Conservation (phyloP, 768 basidiomycete species). For the Suillus americanus region DNA sequence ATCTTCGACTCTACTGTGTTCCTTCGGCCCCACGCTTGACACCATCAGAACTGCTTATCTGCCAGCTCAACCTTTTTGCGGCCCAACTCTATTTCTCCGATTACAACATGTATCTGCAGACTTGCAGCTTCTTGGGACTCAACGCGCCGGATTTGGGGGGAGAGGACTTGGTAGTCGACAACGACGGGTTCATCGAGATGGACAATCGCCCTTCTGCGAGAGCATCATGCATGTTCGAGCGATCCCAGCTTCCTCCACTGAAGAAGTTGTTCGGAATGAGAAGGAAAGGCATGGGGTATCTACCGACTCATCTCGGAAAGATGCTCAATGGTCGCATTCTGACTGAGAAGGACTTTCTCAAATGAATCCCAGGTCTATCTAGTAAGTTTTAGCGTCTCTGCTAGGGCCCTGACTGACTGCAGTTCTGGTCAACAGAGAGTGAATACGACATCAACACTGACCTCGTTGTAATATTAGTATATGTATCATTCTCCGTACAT, state of each 20-base stretch:
- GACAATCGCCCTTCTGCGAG: conserved; percentile 13
- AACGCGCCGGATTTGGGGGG: conserved; percentile 17
- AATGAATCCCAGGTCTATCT: background rate
- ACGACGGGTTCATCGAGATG: conserved; percentile 24
- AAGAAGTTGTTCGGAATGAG: conserved; percentile 35
- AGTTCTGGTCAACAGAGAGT: background rate
- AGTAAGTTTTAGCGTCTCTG: background rate
- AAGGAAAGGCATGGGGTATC: conserved; percentile 39
- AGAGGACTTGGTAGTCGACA: conserved; percentile 10
- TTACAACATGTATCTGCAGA: conserved; percentile 24
- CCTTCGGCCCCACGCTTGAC: conserved; percentile 10
- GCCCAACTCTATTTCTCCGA: conserved; percentile 33
- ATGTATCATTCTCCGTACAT: background rate
- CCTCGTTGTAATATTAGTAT: background rate
- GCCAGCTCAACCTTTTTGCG: conserved; percentile 31
- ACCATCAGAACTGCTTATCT: conserved; percentile 2
- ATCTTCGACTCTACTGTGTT: conserved; percentile 18
- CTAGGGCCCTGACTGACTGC: background rate
- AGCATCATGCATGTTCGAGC: conserved; percentile 2
- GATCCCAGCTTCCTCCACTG: conserved; percentile 22
- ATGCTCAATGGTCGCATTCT: conserved; percentile 31
- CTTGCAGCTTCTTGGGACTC: conserved; percentile 29
- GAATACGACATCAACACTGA: background rate
- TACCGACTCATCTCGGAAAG: conserved; percentile 42
- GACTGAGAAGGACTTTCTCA: conserved; percentile 23